Base-by-base conservation (phyloP, 768 basidiomycete genomes). In the Pisolithus albus region DNA sequence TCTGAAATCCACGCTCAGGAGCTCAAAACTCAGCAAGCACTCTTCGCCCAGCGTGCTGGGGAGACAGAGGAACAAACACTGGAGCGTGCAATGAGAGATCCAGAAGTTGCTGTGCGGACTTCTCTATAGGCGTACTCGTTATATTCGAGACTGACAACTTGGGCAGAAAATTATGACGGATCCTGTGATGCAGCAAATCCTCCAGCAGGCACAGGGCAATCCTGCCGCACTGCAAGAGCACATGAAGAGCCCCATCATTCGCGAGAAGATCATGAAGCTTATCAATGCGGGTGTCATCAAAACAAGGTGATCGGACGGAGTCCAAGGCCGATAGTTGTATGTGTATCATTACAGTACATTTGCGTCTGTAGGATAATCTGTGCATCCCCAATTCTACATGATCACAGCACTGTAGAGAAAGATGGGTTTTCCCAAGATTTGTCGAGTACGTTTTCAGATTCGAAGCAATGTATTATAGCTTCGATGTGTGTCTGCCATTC, bases 21-120 rank as follows among this genome's bases (percentile, higher is more conserved):
- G 66, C 62, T 78, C 54, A 98, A 96, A 75, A 76, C 82, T 58
- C 83, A 92, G 59, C 79, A 81, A 67, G 91, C 90, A 23, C 65
- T 93, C 51, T 86, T 82, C 65, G 75, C 75, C 46, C 83, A 96
- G 65, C 82, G 92, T 15, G 79, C 83, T 18, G 82, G 76, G 40
- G 95, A 99, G 72, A 82, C 83, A 7, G 92, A 97, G 64, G 93
- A 98, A 65, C 81, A 99, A 74, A 91, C 93, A 18, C 73, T 96
- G 56, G 80, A 87, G 60, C 80, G 95, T 47, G 96, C 95, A 7
- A 96, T 97, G 94, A 80, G 92, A 49, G 96, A 99, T 74, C 96
- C 96, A 11, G 96, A 96, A 71, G 79, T 97, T 49, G 89, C 87
- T 58, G 88, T 91, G 72, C 59, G 88, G 77, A 11, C 5, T 47